Evolutionary conservation across 371 early-diverging fungal species (phyloP).

Genomic region (Parasitella parasitica): DNA sequence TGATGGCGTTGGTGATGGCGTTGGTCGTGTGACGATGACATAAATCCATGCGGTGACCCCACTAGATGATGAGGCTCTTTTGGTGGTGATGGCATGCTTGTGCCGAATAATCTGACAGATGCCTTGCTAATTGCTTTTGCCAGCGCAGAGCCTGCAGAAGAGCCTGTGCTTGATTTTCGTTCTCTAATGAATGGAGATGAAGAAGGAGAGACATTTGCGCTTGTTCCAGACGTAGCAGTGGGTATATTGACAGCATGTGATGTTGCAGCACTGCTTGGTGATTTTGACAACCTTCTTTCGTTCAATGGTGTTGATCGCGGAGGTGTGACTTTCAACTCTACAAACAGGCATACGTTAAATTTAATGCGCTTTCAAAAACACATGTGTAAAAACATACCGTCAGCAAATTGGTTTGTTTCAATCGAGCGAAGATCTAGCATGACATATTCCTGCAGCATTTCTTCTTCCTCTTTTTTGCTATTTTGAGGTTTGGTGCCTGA

Average conservation of each 20-base stretch:
- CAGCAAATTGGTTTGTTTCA: constrained; percentile 87
- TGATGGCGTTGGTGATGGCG: constrained; percentile 12
- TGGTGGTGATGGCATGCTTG: constrained; percentile 53
- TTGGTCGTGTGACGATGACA: constrained; percentile 11
- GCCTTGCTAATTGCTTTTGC: constrained; percentile 64
- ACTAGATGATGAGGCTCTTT: constrained; percentile 11
- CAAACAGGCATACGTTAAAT: not conserved
- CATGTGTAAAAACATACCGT: constrained; percentile 53
- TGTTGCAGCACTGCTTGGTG: not conserved
- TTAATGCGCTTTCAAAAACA: not conserved
- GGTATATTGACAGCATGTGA: constrained; percentile 29
- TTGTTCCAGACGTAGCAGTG: not conserved
- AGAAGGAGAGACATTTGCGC: constrained; percentile 22
- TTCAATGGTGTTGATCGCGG: not conserved
- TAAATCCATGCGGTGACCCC: constrained; percentile 39
- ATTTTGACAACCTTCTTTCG: not conserved
- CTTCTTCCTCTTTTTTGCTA: constrained; percentile 47
- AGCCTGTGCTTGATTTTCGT: constrained; percentile 37
- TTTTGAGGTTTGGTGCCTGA: constrained; percentile 7
- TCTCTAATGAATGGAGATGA: constrained; percentile 43
- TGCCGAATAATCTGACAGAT: constrained; percentile 59
- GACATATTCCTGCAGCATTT: constrained; percentile 78
- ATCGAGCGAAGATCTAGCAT: constrained; percentile 81
- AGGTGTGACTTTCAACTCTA: not conserved
- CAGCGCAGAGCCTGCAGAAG: constrained; percentile 51